Evolutionary conservation across 768 basidiomycete species (phyloP), one percentile per base, ranked within the genome.

Genomic region (Lactarius tabidus): DNA sequence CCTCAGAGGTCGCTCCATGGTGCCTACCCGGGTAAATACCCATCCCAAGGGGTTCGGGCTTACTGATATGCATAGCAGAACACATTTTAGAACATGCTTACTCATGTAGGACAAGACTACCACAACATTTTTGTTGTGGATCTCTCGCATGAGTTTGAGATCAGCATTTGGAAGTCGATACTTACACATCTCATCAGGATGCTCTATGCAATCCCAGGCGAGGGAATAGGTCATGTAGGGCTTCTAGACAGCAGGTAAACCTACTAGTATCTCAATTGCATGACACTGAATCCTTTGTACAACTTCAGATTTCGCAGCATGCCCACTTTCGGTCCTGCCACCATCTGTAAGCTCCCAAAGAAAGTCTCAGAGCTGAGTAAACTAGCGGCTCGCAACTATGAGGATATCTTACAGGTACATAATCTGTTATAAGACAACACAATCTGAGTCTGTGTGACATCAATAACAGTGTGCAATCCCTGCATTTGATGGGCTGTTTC

Each of bases 131-230:
- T 80, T 0, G 68, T 74, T 1, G 70, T 74, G 0, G 77, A 82
- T 55, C 68, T 81, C 18, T 53, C 82, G 59, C 80, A 81, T 41
- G 76, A 81, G 48, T 71, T 78, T 35, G 77, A 81, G 57, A 67
- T 80, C 0, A 79, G 81, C 0, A 69, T 76, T 0, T 80, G 77
- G 72, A 79, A 79, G 60, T 52, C 64, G 0, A 43, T 80, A 0
- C 74, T 81, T 35, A 73, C 66, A 1, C 80, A 82, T 9, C 67
- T 81, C 0, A 63, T 81, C 0, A 70, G 72, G 2, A 70, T 81
- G 3, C 53, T 80, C 0, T 20, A 74, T 20, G 31, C 41, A n/a
- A 1, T 20, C 18, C 18, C 6, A 4, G 38, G 14, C 2, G n/a
- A 14, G 38, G 1, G 14, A 12, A 15, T 2, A 15, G 3, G n/a